Evolutionary conservation across 2,329 filamentous ascomycete genomes (phyloP).

Genomic region (Penicillium oxalicum): DNA sequence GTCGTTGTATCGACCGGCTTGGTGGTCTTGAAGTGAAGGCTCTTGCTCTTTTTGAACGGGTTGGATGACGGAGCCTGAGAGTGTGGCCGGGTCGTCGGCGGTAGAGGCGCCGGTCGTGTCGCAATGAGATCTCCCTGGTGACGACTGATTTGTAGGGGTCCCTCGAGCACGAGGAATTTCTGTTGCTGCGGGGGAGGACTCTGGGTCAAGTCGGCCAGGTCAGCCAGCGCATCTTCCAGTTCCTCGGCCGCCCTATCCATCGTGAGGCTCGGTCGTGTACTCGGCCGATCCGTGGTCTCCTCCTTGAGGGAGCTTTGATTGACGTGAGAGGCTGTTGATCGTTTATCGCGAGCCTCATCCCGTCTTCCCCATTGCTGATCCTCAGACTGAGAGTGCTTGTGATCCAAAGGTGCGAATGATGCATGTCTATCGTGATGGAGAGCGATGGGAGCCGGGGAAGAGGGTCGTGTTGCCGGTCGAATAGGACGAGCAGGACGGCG

Average conservation of each 20-base stretch:
- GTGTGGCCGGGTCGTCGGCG: slow-evolving; percentile 19
- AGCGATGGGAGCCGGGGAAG: neutral
- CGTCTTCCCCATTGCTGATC: too few relatives aligned
- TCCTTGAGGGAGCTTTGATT: slow-evolving; percentile 3
- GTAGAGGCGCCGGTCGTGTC: slow-evolving; percentile 27
- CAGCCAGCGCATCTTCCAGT: slow-evolving; percentile 18
- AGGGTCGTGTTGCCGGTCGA: neutral
- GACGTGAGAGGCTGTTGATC: slow-evolving; percentile 1
- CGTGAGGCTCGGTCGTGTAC: slow-evolving; percentile 15
- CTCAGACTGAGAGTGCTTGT: too few relatives aligned
- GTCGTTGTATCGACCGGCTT: neutral
- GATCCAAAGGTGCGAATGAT: neutral
- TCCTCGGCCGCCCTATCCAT: slow-evolving; percentile 33
- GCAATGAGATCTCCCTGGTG: slow-evolving; percentile 30
- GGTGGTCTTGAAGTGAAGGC: neutral
- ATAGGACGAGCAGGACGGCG: slow-evolving; percentile 9
- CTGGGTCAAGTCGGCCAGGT: slow-evolving; percentile 2
- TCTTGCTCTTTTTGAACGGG: slow-evolving; percentile 1
- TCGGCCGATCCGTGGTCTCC: slow-evolving; percentile 3
- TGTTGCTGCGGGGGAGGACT: slow-evolving; percentile 3
- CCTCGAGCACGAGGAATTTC: slow-evolving; percentile 18
- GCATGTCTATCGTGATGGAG: too few relatives aligned
- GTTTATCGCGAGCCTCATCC: too few relatives aligned
- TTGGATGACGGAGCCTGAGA: slow-evolving; percentile 4
- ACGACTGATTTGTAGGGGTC: slow-evolving; percentile 31